phyloP scores from a whole-genome alignment of 306 rosid species.

The Crataegus laevigata region DNA sequence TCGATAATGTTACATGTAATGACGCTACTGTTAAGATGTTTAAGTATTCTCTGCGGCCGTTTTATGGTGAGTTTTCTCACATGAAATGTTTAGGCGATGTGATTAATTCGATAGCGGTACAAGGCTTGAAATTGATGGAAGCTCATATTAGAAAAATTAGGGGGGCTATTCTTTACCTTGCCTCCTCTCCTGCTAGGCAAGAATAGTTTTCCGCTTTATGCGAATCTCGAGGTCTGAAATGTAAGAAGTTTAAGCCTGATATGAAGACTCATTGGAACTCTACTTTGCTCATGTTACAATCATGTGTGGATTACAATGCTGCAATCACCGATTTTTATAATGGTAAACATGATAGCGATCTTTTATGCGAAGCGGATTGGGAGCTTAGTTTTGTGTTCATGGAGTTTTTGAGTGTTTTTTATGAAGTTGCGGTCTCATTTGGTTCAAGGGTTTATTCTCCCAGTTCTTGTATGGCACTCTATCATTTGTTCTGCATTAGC shows the following conservation, averaged over 20 bases:
- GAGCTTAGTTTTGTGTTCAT: background rate
- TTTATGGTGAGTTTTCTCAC: background rate
- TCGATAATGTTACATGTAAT: background rate
- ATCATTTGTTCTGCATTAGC: background rate
- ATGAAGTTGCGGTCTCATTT: background rate
- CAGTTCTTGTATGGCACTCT: background rate
- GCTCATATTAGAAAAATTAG: background rate
- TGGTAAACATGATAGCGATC: background rate
- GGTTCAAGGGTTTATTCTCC: background rate
- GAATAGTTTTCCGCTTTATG: background rate
- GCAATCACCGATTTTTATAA: background rate
- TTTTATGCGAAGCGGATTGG: background rate
- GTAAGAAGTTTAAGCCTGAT: background rate
- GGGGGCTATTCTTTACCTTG: background rate
- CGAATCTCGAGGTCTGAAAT: background rate
- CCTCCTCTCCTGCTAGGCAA: background rate
- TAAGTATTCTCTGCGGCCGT: background rate
- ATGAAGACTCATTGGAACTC: background rate
- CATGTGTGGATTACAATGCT: background rate
- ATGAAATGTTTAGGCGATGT: background rate
- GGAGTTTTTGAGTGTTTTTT: background rate
- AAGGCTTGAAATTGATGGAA: constrained; percentile 4
- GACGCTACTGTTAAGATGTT: background rate
- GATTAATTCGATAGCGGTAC: background rate
- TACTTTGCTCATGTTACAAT: background rate